phyloP scores from a whole-genome alignment of 106 monocot genomes.

The Amphibolis antarctica region DNA sequence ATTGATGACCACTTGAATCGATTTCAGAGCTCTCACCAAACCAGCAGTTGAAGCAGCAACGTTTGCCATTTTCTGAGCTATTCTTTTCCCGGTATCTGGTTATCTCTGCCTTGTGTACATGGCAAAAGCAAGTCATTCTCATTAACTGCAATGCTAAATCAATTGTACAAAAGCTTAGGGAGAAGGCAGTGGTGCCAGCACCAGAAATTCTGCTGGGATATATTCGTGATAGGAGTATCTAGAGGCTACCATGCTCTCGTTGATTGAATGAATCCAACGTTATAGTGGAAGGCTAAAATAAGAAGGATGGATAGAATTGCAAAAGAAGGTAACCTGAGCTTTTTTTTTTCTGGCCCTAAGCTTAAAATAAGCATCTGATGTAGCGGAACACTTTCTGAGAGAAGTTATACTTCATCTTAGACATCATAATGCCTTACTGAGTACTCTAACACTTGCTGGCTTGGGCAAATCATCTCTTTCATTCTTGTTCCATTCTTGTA shows the following conservation, averaged over 20 bases:
- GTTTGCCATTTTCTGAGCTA: neutral
- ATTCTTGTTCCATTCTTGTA: conserved; percentile 38
- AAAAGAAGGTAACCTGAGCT: neutral
- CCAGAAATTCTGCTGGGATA: no score
- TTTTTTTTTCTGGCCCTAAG: neutral
- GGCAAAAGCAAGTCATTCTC: neutral
- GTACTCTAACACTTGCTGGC: conserved; percentile 31
- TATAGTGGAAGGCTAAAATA: neutral
- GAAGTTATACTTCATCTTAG: neutral
- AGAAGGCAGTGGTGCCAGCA: no score
- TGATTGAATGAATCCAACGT: neutral
- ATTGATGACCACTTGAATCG: neutral
- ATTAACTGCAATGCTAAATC: neutral
- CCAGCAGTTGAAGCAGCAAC: neutral
- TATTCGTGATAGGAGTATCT: no score
- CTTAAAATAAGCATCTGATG: neutral
- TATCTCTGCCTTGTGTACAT: neutral
- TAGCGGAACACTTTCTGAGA: neutral
- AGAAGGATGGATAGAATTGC: neutral
- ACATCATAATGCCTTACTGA: conserved; percentile 40
- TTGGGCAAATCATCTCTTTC: conserved; percentile 68
- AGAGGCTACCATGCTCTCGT: neutral
- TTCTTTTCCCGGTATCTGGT: neutral
- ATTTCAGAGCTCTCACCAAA: neutral
- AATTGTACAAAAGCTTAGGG: neutral